These are phyloP conservation scores for Aspergillus neoniger DNA, from an alignment of 2,329 filamentous ascomycete species.

Conservation along the genomic window DNA sequence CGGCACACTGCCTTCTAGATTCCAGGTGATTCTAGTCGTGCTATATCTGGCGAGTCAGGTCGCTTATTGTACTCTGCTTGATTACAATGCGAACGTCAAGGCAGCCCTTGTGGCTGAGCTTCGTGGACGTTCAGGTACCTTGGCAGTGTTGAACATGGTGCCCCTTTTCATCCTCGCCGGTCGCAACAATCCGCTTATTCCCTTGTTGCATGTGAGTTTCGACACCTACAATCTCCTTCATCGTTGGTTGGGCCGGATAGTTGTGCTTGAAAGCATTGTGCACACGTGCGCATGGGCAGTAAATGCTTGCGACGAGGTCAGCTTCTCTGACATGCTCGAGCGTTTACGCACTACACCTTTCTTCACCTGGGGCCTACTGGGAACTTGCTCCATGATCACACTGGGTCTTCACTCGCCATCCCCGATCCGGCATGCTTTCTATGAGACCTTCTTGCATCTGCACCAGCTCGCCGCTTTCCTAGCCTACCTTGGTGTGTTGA, in stretches of 20 bases:
- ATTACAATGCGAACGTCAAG: slow-evolving; percentile 46
- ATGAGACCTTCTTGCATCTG: slow-evolving; percentile 51
- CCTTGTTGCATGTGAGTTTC: slow-evolving; percentile 81
- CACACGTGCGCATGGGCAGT: slow-evolving; percentile 77
- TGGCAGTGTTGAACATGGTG: slow-evolving; percentile 88
- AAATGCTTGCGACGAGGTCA: slow-evolving; percentile 57
- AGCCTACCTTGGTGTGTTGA: slow-evolving; percentile 47
- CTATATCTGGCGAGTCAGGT: slow-evolving; percentile 73
- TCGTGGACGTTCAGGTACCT: slow-evolving; percentile 78
- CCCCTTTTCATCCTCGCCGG: slow-evolving; percentile 85
- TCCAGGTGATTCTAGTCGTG: slow-evolving; percentile 70
- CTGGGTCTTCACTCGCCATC: slow-evolving; percentile 49
- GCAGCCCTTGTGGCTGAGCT: slow-evolving; percentile 73
- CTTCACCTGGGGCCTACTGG: slow-evolving; percentile 49
- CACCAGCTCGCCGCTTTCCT: slow-evolving; percentile 49
- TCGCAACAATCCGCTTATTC: slow-evolving; percentile 90
- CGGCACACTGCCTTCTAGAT: slow-evolving; percentile 76
- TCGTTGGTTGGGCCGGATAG: slow-evolving; percentile 77
- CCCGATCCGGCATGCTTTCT: slow-evolving; percentile 48
- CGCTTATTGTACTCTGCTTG: slow-evolving; percentile 64
- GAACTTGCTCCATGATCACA: slow-evolving; percentile 42
- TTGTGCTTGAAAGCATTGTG: slow-evolving; percentile 68
- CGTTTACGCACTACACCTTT: slow-evolving; percentile 42
- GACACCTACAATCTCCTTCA: slow-evolving; percentile 94
- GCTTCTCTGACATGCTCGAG: slow-evolving; percentile 34